phyloP scores from a whole-genome alignment of 345 rosid genomes.

The Boechera retrofracta region DNA sequence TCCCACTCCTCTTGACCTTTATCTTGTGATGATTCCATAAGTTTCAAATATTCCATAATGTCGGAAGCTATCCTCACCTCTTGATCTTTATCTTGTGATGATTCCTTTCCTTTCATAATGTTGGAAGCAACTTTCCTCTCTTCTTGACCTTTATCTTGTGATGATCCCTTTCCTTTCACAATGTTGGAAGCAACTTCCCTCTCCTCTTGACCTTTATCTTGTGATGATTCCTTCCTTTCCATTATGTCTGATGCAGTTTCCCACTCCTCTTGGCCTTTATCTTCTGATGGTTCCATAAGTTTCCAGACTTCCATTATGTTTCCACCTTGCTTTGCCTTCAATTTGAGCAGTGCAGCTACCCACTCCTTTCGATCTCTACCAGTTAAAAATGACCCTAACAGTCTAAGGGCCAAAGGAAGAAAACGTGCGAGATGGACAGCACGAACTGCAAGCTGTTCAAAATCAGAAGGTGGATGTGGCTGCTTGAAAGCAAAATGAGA shows the following conservation, averaged over 20 bases:
- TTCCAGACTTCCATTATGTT: slow-evolving; percentile 28
- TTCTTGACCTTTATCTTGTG: too few relatives aligned
- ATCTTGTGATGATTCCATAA: neutral
- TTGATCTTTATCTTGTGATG: too few relatives aligned
- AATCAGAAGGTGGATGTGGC: slow-evolving; percentile 18
- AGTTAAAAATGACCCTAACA: slow-evolving; percentile 17
- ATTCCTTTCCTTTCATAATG: too few relatives aligned
- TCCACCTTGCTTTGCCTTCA: neutral
- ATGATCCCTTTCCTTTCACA: too few relatives aligned
- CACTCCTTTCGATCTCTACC: slow-evolving; percentile 18
- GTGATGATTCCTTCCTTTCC: too few relatives aligned
- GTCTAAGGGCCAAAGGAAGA: slow-evolving; percentile 22
- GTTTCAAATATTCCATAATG: too few relatives aligned
- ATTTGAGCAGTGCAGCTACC: slow-evolving; percentile 12
- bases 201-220: neutral
- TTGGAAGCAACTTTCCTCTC: too few relatives aligned
- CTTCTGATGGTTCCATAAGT: slow-evolving; percentile 7
- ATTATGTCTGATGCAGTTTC: neutral
- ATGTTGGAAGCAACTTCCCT: too few relatives aligned
- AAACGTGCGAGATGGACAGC: slow-evolving; percentile 33
- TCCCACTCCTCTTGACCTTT: neutral
- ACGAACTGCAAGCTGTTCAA: slow-evolving; percentile 17
- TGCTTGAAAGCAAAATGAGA: slow-evolving; percentile 23
- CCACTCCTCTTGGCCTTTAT: too few relatives aligned
- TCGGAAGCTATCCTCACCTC: too few relatives aligned